phyloP scores from a whole-genome alignment of 495 filamentous ascomycete species.

The Elaphomyces granulatus region DNA sequence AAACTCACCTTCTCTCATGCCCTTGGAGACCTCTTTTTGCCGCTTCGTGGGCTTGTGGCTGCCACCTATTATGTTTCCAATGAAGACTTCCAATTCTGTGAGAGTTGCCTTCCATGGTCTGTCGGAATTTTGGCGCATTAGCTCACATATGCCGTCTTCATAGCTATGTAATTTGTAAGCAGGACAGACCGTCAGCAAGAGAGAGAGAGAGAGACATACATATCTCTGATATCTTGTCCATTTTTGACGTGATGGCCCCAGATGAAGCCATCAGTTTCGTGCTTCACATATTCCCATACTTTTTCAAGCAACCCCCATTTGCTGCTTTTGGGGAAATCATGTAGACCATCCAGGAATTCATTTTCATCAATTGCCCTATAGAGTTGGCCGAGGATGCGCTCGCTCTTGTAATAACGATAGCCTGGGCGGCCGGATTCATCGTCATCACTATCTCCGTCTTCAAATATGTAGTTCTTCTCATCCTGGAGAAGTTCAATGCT shows the following conservation, averaged over 20 bases:
- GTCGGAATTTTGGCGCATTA: constrained; percentile 44
- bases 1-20: constrained; percentile 38
- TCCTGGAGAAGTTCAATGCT: constrained; percentile 29
- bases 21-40: constrained; percentile 46
- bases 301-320: neutral
- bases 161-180: constrained; percentile 35
- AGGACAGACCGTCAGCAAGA: neutral
- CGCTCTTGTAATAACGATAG: constrained; percentile 46
- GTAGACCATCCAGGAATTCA: constrained; percentile 44
- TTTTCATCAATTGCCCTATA: constrained; percentile 64
- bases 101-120: constrained; percentile 39
- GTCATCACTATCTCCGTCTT: constrained; percentile 31
- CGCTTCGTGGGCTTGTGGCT: constrained; percentile 40
- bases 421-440: constrained; percentile 30
- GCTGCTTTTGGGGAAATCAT: constrained; percentile 16
- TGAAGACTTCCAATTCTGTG: constrained; percentile 62
- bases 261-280: constrained; percentile 21
- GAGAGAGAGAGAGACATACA: constrained; percentile 24
- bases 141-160: constrained; percentile 41
- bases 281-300: constrained; percentile 26
- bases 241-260: constrained; percentile 28
- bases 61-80: constrained; percentile 55
- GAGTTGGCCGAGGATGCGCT: constrained; percentile 56
- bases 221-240: constrained; percentile 36
- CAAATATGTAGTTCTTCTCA: constrained; percentile 8